These are phyloP conservation scores for Nigrospora oryzae DNA, from an alignment of 2,329 filamentous ascomycete species.

Conservation along the genomic window DNA sequence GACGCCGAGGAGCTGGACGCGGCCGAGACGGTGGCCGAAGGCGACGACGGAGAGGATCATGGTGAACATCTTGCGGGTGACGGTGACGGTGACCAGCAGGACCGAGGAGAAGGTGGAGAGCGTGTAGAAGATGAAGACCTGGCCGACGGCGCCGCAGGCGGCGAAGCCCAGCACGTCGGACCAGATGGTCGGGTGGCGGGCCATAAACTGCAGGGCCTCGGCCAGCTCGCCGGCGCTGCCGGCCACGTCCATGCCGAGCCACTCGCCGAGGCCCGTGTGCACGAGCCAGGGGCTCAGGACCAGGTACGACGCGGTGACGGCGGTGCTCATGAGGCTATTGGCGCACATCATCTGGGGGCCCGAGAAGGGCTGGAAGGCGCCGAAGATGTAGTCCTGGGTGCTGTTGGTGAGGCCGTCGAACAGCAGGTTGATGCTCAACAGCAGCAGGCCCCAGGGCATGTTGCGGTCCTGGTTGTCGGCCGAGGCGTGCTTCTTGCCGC, in stretches of 20 bases:
- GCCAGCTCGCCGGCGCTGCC: slow-evolving; percentile 66
- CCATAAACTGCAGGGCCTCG: slow-evolving; percentile 75
- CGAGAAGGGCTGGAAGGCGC: slow-evolving; percentile 67
- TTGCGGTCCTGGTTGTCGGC: slow-evolving; percentile 43
- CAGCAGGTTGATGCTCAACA: slow-evolving; percentile 82
- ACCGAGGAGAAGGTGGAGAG: slow-evolving; percentile 87
- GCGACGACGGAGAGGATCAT: slow-evolving; percentile 95
- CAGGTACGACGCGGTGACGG: slow-evolving; percentile 70
- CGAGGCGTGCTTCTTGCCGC: slow-evolving; percentile 30
- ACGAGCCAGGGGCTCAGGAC: slow-evolving; percentile 73
- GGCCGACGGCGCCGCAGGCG: slow-evolving; percentile 82
- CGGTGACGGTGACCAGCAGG: slow-evolving; percentile 89
- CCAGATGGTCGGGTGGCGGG: slow-evolving; percentile 70
- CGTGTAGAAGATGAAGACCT: slow-evolving; percentile 97
- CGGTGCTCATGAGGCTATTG: slow-evolving; percentile 80
- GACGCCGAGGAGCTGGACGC: slow-evolving; percentile 93
- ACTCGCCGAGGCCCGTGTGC: slow-evolving; percentile 53
- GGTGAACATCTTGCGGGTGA: slow-evolving; percentile 97
- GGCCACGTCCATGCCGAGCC: slow-evolving; percentile 57
- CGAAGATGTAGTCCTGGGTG: slow-evolving; percentile 92
- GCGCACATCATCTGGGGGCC: slow-evolving; percentile 99
- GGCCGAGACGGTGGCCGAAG: slow-evolving; percentile 79
- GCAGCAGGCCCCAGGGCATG: slow-evolving; percentile 68
- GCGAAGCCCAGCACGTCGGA: slow-evolving; percentile 86
- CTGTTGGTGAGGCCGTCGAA: slow-evolving; percentile 96